Conservation (phyloP, 192 early-diverging fungal species). For the Allomyces arbusculus region DNA sequence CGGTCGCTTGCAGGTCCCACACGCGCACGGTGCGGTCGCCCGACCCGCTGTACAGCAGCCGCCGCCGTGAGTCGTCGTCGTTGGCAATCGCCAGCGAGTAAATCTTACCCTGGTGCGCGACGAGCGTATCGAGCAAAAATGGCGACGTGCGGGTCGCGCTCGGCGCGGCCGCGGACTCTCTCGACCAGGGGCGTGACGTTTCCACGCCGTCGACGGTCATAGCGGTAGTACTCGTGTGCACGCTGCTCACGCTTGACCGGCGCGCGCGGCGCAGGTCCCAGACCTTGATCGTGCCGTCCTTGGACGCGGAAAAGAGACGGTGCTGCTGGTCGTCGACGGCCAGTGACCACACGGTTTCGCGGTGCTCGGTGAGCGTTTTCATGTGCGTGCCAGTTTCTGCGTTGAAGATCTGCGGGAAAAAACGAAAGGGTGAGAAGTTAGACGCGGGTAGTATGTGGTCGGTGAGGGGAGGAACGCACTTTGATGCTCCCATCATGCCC, state of each 20-base stretch:
- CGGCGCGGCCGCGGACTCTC: background rate
- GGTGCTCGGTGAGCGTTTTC: constrained; percentile 20
- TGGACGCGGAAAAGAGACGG: constrained; percentile 28
- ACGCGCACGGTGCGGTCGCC: constrained; percentile 32
- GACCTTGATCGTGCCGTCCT: constrained; percentile 35
- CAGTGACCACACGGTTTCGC: constrained; percentile 34
- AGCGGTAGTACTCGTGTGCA: background rate
- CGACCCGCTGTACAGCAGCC: constrained; percentile 22
- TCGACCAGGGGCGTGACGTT: no score
- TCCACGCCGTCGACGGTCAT: background rate
- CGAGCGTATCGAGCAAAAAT: constrained; percentile 8
- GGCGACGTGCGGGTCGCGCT: background rate
- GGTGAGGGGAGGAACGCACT: constrained; percentile 3
- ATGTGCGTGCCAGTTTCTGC: constrained; percentile 22
- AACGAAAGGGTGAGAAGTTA: no score
- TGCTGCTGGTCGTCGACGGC: constrained; percentile 16
- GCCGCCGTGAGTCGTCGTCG: constrained; percentile 6
- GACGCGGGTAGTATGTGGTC: no score
- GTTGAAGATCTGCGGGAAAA: constrained; percentile 15
- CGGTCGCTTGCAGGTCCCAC: constrained; percentile 23
- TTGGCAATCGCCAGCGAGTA: constrained; percentile 20
- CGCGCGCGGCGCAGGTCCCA: constrained; percentile 5
- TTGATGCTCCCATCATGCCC: constrained; percentile 34
- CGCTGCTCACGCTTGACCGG: background rate
- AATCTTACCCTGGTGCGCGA: constrained; percentile 27